Base-by-base conservation (phyloP, 2,329 filamentous ascomycete genomes). In the Dichotomopilus funicola region DNA sequence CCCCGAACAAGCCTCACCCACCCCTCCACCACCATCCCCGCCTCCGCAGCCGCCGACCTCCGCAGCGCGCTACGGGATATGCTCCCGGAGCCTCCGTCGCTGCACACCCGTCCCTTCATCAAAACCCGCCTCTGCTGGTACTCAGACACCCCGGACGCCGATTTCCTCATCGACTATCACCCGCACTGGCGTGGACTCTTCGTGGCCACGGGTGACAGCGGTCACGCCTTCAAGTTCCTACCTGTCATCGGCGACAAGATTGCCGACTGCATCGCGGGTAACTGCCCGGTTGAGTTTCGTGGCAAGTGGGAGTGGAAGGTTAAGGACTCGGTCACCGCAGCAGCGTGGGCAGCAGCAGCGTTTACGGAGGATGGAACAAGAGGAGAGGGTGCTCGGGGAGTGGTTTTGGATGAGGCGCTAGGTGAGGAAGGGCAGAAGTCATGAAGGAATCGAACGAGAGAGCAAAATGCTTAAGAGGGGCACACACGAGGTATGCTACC, bases 81-180 rank as follows among this genome's bases (percentile, higher is more conserved):
- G 63, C 73, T 88, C 4, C 83, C 87, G 1, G 66, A 76, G 58
- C 71, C 71, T 6, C 74, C 19, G 19, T 27, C 75, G 8, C 74
- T 88, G 13, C 76, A 75, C 49, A 74, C 78, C 31, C 75, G 86
- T 33, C 79, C 81, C 1, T 89, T 88, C 72, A 71, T 72, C 56
- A 73, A 75, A 52, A 86, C 82, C 1, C 75, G 85, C 31, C 71
- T 89, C 52, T 90, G 87, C 72, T 90, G 87, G 87, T 90, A 90
- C 67, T 83, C 82, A 5, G 87, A 90, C 71, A 90, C 87, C 63
- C 77, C 81, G 6, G 82, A 81, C 13, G 86, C 81, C 27, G 83
- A 90, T 66, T 90, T 88, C 72, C 75, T 90, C 53, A 76, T 89
- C 58, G 81, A 85, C 64, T 83, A 85, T 68, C 86, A 89, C 64